Conservation (phyloP, 2,329 filamentous ascomycete species). For the Fusarium dimerum region DNA sequence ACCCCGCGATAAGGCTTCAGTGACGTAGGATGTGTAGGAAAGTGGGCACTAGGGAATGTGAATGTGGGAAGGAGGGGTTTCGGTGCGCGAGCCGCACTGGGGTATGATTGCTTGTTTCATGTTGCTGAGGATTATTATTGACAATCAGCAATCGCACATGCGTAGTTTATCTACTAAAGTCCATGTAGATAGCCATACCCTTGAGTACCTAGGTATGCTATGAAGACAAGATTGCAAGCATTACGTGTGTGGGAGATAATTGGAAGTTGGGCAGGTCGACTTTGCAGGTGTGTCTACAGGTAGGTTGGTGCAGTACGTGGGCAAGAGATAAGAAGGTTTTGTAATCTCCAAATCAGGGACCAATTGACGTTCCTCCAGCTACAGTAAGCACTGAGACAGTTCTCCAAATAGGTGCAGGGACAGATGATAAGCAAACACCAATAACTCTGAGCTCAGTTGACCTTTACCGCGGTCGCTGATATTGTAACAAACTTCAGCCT, state of each 20-base stretch:
- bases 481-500: not conserved
- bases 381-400: not conserved
- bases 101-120: not conserved
- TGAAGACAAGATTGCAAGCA: too few relatives aligned
- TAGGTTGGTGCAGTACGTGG: too few relatives aligned
- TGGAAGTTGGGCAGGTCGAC: too few relatives aligned
- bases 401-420: not conserved
- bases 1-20: conserved; percentile 27
- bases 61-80: not conserved
- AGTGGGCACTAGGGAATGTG: conserved; percentile 6
- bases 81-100: conserved; percentile 21
- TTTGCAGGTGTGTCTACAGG: too few relatives aligned
- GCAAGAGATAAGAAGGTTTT: too few relatives aligned
- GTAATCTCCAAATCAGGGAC: not conserved
- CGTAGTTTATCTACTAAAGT: too few relatives aligned
- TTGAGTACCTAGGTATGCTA: too few relatives aligned
- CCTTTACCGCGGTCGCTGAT: not conserved
- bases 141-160: not conserved
- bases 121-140: conserved; percentile 3
- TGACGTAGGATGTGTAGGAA: conserved; percentile 21
- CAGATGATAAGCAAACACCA: not conserved
- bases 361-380: not conserved
- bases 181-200: too few relatives aligned
- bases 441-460: not conserved
- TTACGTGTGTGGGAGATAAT: too few relatives aligned